A percentile compares a stretch with the other conserved stretches of the same genome.
Evolutionary conservation across 2,329 filamentous ascomycete species (phyloP).

Genomic region (Leptodontidium sp.): DNA sequence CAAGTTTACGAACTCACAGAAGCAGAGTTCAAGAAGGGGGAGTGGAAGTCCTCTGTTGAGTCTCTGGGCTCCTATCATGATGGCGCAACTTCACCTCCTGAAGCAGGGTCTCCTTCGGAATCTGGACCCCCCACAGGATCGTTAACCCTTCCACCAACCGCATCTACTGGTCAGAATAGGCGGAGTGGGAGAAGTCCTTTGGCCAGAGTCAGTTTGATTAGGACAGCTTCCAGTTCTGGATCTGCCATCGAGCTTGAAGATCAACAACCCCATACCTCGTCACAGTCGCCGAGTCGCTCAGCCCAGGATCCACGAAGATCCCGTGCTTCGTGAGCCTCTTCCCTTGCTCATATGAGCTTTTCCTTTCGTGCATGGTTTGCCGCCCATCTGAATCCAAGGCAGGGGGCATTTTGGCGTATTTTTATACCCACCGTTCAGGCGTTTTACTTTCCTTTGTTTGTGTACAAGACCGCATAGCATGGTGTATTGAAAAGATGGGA

Average conservation of each 20-base stretch:
- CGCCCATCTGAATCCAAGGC: not conserved
- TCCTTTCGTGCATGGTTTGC: not conserved
- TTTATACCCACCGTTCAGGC: not conserved
- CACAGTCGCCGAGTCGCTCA: slow-evolving; percentile 17
- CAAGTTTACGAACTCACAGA: slow-evolving; percentile 61
- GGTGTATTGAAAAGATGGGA: slow-evolving; percentile 7
- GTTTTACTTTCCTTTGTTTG: slow-evolving; percentile 6
- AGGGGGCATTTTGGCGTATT: not conserved
- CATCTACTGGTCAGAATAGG: slow-evolving; percentile 36
- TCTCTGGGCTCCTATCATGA: slow-evolving; percentile 42
- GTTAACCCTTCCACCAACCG: slow-evolving; percentile 35
- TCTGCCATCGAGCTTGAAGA: slow-evolving; percentile 40
- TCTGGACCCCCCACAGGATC: slow-evolving; percentile 26
- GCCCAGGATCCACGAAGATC: not conserved
- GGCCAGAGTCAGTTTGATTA: slow-evolving; percentile 47
- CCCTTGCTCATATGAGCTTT: not conserved
- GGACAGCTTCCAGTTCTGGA: slow-evolving; percentile 40
- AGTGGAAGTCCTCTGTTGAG: slow-evolving; percentile 53
- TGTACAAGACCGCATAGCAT: slow-evolving; percentile 20
- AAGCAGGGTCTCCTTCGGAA: slow-evolving; percentile 28
- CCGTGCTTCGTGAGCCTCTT: not conserved
- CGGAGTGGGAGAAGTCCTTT: slow-evolving; percentile 48
- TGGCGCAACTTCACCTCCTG: slow-evolving; percentile 31
- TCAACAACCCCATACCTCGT: slow-evolving; percentile 21
- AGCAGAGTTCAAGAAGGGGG: slow-evolving; percentile 51